Base-by-base conservation (phyloP, 176 grass and related monocot genomes). In the Puccinellia tenuiflora region DNA sequence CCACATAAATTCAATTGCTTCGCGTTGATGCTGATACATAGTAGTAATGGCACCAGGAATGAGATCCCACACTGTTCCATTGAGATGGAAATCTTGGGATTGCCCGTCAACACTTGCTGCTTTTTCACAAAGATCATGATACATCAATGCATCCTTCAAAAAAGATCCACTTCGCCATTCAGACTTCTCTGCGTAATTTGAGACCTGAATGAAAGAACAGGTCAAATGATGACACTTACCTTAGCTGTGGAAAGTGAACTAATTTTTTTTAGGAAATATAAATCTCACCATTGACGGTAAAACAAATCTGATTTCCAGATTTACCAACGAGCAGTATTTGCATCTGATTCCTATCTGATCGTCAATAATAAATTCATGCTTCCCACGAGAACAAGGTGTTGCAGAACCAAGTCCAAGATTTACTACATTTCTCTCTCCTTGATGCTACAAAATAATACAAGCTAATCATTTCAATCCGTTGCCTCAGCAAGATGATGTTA, bases 1-100 rank as follows among this genome's bases (percentile, higher is more conserved):
- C 94, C 92, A 97, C 92, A 97, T 94, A 85, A 97, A 97, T 73
- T 97, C 94, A 75, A 97, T 90, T 83, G 94, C 94, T 88, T 97
- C 86, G 5, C 64, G 73, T 66, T 97, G 92, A 88, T 97, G 94
- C 66, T 86, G 59, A 76, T 94, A 92, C 90, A 97, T 87, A 52
- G 73, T 94, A 66, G 34, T 57, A 73, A 85, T 75, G 61, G 87
- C 79, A 22, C 92, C 92, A 28, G 94, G 94, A 79, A 97, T 94
- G 70, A 97, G 88, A 88, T 94, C 90, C 94, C 94, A 97, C 18
- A 97, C 88, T 0, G 94, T 94, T 78, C 88, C 92, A 59, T 71
- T 79, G 29, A 86, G 51, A 89, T 64, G 85, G 24, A 69, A 79
- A 85, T 80, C 46, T 66, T 80, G 83, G 72, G 68, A 80, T 69